These are phyloP conservation scores for Tillandsia leiboldiana DNA, from an alignment of 176 grass and related monocot species.

Conservation along the genomic window DNA sequence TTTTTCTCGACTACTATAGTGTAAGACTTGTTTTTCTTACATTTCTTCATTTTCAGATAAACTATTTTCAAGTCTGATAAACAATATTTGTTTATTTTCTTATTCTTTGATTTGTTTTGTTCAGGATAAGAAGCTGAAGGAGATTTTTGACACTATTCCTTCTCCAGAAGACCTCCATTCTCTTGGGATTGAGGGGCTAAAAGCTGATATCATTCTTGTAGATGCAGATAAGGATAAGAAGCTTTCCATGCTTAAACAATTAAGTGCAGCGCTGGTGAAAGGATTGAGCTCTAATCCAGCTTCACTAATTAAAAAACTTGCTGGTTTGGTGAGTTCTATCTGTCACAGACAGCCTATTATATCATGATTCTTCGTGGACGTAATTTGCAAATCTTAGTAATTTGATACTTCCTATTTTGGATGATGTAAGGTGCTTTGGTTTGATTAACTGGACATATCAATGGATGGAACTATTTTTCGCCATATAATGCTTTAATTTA, in stretches of 20 bases:
- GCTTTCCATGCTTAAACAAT: slow-evolving; percentile 73
- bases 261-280: slow-evolving; percentile 77
- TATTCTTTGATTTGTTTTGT: slow-evolving; percentile 35
- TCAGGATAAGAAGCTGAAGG: slow-evolving; percentile 89
- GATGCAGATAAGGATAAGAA: slow-evolving; percentile 90
- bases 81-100: slow-evolving; percentile 6
- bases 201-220: slow-evolving; percentile 87
- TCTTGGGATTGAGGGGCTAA: slow-evolving; percentile 77
- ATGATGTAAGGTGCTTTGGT: no score
- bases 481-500: no score
- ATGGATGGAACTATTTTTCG: no score
- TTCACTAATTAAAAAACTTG: slow-evolving; percentile 76
- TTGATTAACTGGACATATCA: no score
- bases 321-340: slow-evolving; percentile 71
- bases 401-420: no score
- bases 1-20: no score
- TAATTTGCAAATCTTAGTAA: not conserved
- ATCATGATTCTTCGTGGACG: not conserved
- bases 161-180: slow-evolving; percentile 73
- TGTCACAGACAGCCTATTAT: not conserved
- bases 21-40: no score
- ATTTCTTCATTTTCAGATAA: no score
- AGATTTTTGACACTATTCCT: slow-evolving; percentile 71
- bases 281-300: slow-evolving; percentile 68
- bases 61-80: not conserved